Base-by-base conservation (phyloP, 2,329 filamentous ascomycete genomes). In the Paracorniculantispora psalliotae region DNA sequence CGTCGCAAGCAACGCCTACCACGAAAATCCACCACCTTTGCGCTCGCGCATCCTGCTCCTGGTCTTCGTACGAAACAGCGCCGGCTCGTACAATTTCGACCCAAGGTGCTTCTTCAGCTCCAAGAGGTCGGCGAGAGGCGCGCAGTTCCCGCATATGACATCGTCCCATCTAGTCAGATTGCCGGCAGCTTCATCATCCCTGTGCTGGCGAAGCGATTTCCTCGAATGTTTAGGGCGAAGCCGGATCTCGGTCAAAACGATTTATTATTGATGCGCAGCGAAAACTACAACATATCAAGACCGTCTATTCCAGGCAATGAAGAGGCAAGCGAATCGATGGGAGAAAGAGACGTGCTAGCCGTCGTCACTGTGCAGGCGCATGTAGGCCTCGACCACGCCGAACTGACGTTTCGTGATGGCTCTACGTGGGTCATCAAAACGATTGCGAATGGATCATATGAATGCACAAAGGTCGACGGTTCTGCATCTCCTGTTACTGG, bases 41-140 rank as follows among this genome's bases (percentile, higher is more conserved):
- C 84, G 56, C 78, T 92, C 43, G 89, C 87, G 46, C 87, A 88
- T 63, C 88, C 89, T 0, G 78, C 87, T 60, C 77, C 88, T 62
- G 76, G 80, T 66, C 68, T 83, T 61, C 74, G 81, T 63, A 76
- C 79, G 67, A 81, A 86, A 67, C 88, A 88, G 67, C 79, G 88
- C 25, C 80, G 87, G 62, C 76, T 91, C 37, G 78, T 88, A 15
- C 83, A 87, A 65, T 78, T 89, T 30, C 83, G 88, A 17, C 88
- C 89, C 12, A 84, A 84, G 55, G 74, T 91, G 19, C 74, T 91
- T 6, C 78, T 92, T 6, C 89, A 93, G 70, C 75, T 92, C 17
- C 89, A 92, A 67, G 80, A 83, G 59, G 70, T 91, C n/a, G 73
- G 79, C 43, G 80, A 84, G 61, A 77, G 77, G 17, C 82, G 89